phyloP scores from a whole-genome alignment of 2,329 filamentous ascomycete genomes.

The Nothopassalora personata region DNA sequence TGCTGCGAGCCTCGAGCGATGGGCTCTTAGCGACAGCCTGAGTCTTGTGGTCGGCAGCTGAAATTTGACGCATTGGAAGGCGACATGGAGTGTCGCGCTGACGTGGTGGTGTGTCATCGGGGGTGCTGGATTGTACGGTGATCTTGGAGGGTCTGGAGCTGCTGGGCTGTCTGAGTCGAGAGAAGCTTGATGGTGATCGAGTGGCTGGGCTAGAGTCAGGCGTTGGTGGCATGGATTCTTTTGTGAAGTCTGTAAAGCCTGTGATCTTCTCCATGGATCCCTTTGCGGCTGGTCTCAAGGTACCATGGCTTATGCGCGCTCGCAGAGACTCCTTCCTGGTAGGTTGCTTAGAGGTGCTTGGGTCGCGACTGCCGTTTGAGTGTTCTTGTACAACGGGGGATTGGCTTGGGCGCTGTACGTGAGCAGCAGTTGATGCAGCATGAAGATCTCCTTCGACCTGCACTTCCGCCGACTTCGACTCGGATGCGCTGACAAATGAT shows the following conservation, averaged over 20 bases:
- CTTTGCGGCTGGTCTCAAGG: not conserved
- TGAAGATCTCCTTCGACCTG: not conserved
- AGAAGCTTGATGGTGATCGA: conserved; percentile 27
- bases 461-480: not conserved
- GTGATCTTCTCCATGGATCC: not conserved
- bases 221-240: not conserved
- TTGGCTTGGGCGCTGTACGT: too few species aligned
- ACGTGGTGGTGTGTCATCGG: not conserved
- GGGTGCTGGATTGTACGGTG: conserved; percentile 1
- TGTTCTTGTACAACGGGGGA: not conserved
- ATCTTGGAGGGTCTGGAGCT: not conserved
- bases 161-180: conserved; percentile 18
- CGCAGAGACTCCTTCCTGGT: not conserved
- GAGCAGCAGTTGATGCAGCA: not conserved
- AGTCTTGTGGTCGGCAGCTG: conserved; percentile 21
- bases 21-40: conserved; percentile 5
- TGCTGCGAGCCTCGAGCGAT: conserved; percentile 6
- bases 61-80: conserved; percentile 28
- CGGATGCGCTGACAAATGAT: conserved; percentile 12
- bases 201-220: conserved; percentile 17
- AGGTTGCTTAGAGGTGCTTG: not conserved
- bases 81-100: conserved; percentile 22
- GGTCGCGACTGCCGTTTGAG: not conserved
- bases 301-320: not conserved
- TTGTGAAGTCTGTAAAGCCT: not conserved